phyloP scores from a whole-genome alignment of 352 stramenopile genomes.

The Aphanomyces astaci region DNA sequence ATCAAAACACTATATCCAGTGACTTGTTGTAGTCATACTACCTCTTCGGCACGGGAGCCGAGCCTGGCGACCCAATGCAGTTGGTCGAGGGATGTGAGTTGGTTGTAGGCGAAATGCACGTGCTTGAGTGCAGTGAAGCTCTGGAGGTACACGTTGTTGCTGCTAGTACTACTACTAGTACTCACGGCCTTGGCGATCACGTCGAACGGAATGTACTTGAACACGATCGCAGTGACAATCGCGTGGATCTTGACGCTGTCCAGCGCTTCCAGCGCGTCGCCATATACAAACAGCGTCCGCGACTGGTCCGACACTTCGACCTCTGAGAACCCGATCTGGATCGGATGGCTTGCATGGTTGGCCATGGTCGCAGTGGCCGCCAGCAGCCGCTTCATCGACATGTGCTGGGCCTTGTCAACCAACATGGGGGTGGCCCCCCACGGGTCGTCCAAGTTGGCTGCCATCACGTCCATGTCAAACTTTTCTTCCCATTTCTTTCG shows the following conservation, averaged over 20 bases:
- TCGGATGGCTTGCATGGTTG: slow-evolving; percentile 20
- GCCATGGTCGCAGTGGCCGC: slow-evolving; percentile 30
- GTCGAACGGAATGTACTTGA: slow-evolving; percentile 48
- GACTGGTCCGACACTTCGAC: slow-evolving; percentile 65
- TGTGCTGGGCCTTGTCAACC: too few relatives aligned
- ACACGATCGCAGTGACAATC: slow-evolving; percentile 53
- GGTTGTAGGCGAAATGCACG: slow-evolving; percentile 60
- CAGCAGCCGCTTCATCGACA: slow-evolving; percentile 2
- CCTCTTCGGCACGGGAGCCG: slow-evolving; percentile 56
- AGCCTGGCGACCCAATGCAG: slow-evolving; percentile 46
- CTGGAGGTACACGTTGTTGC: slow-evolving; percentile 30
- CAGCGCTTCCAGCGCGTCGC: slow-evolving; percentile 52
- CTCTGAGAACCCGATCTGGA: slow-evolving; percentile 55
- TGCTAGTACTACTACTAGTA: too few relatives aligned
- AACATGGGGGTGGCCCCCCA: not conserved
- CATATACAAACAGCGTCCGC: slow-evolving; percentile 57
- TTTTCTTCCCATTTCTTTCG: slow-evolving; percentile 37
- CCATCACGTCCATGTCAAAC: slow-evolving; percentile 10
- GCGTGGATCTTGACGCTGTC: slow-evolving; percentile 46
- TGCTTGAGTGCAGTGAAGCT: slow-evolving; percentile 47
- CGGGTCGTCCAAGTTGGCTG: not conserved
- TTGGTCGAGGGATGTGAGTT: slow-evolving; percentile 54
- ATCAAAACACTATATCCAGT: too few relatives aligned
- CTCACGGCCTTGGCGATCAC: slow-evolving; percentile 34
- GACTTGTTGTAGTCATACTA: too few relatives aligned